phyloP scores from a whole-genome alignment of 345 rosid species.

The Lagerstroemia speciosa region DNA sequence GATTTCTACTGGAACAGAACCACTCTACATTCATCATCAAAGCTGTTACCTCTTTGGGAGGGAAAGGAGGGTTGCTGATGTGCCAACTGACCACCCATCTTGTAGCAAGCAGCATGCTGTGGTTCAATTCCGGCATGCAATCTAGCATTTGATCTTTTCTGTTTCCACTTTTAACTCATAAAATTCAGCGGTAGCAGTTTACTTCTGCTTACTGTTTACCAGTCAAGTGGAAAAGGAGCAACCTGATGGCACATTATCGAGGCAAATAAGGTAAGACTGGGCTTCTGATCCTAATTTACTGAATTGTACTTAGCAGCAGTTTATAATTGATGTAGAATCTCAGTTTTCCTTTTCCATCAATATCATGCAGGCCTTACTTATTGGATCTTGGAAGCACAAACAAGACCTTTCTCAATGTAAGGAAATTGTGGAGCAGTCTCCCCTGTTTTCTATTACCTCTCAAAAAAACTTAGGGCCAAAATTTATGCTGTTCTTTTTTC shows the following conservation, averaged over 20 bases:
- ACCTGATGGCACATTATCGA: slow-evolving; percentile 57
- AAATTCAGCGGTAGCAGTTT: neutral
- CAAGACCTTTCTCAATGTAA: slow-evolving; percentile 81
- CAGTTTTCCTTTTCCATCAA: slow-evolving; percentile 7
- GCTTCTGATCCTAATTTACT: neutral
- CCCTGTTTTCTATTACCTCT: slow-evolving; percentile 16
- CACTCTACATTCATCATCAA: slow-evolving; percentile 90
- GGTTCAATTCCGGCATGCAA: slow-evolving; percentile 66
- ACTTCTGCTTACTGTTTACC: slow-evolving; percentile 16
- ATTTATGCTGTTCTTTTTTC: slow-evolving; percentile 5
- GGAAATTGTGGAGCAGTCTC: slow-evolving; percentile 8
- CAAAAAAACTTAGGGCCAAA: slow-evolving; percentile 19
- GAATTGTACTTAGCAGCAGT: neutral
- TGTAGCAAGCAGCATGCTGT: slow-evolving; percentile 99
- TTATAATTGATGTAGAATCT: neutral
- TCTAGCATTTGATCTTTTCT: slow-evolving; percentile 8
- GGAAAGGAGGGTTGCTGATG: slow-evolving; percentile 85
- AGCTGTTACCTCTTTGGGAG: slow-evolving; percentile 94
- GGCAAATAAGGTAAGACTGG: slow-evolving; percentile 51
- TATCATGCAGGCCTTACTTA: slow-evolving; percentile 62
- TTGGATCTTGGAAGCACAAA: slow-evolving; percentile 99
- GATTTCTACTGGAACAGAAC: slow-evolving; percentile 44
- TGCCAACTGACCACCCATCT: slow-evolving; percentile 98
- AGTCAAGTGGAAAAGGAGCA: slow-evolving; percentile 75
- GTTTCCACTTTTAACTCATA: neutral